Evolutionary conservation across 257 asterid species (phyloP), one percentile per base, ranked within the genome.

Genomic region (Nicotiana tabacum): DNA sequence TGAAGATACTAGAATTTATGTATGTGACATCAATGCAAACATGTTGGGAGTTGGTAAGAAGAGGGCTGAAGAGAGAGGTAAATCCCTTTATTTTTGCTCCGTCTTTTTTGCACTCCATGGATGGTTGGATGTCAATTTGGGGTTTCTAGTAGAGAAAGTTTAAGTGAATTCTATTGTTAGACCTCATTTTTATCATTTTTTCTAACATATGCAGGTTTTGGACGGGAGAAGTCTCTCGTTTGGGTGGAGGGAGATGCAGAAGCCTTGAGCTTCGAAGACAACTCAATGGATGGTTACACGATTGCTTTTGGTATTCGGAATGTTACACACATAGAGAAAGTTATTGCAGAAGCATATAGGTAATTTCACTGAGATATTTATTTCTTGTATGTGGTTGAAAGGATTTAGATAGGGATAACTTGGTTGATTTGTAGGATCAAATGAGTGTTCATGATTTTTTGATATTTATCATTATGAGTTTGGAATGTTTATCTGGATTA

Each of bases 171-270:
- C 61, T 24, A 10, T 11, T 46, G 30, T 46, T 48, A 9, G 61
- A 13, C 61, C 29, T 74, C 79, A 6, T 46, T 72, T 72, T 72
- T 1, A 69, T 55, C 39, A 27, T 33, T 81, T 18, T 37, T 21
- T 66, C 68, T 12, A 67, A 69, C 37, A 66, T 77, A 81, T 77
- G 60, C 80, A 96, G 99, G 98, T 84, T 82, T 91, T 72, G 90
- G 88, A 35, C 88, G 84, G 66, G 86, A 89, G 79, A 89, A 82
- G 83, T 90, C 98, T 66, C 97, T 96, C 78, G 48, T 91, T 83
- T 96, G 99, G 99, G 95, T 92, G 61, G 98, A 94, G 83, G 98
- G 98, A 87, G 97, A 96, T 87, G 99, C 99, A 3, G 98, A 96
- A 87, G 89, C 92, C 88, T 87, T 96, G 82, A 87, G 90, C 39